phyloP scores from a whole-genome alignment of 768 basidiomycete species.

The Rhizopogon vesiculosus region DNA sequence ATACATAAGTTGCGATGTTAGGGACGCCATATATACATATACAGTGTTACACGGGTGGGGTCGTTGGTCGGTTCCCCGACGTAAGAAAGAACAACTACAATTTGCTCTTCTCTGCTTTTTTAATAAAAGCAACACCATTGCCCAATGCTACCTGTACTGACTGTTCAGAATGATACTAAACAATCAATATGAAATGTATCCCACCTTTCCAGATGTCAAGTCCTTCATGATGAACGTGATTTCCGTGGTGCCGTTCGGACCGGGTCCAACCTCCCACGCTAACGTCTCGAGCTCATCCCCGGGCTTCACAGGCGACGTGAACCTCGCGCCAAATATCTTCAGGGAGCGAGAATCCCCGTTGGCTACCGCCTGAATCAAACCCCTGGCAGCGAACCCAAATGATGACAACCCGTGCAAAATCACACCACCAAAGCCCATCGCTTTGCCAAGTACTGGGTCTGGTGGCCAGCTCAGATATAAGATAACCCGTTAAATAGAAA shows the following conservation, averaged over 20 bases:
- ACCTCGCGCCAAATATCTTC: conserved; percentile 65
- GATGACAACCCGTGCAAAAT: conserved; percentile 84
- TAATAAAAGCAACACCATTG: conserved; percentile 59
- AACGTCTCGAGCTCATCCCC: conserved; percentile 77
- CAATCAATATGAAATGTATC: conserved; percentile 4
- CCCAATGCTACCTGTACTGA: conserved; percentile 44
- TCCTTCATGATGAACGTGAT: conserved; percentile 62
- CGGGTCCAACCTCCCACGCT: conserved; percentile 72
- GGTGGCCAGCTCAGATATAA: neutral
- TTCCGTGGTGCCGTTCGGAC: conserved; percentile 53
- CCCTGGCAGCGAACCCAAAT: conserved; percentile 79
- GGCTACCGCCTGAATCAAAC: conserved; percentile 60
- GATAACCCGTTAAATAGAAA: neutral
- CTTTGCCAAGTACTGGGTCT: conserved; percentile 74
- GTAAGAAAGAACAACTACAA: conserved; percentile 21
- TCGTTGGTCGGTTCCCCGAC: neutral
- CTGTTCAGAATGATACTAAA: conserved; percentile 1
- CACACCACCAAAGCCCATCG: conserved; percentile 75
- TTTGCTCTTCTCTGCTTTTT: conserved; percentile 44
- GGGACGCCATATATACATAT: neutral
- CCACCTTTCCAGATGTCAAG: conserved; percentile 53
- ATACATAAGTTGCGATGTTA: too few relatives aligned
- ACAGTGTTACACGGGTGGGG: neutral
- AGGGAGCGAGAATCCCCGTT: conserved; percentile 57
- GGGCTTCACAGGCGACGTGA: conserved; percentile 81